Evolutionary conservation across 2,329 filamentous ascomycete species (phyloP).

Genomic region (Talaromyces amestolkiae): DNA sequence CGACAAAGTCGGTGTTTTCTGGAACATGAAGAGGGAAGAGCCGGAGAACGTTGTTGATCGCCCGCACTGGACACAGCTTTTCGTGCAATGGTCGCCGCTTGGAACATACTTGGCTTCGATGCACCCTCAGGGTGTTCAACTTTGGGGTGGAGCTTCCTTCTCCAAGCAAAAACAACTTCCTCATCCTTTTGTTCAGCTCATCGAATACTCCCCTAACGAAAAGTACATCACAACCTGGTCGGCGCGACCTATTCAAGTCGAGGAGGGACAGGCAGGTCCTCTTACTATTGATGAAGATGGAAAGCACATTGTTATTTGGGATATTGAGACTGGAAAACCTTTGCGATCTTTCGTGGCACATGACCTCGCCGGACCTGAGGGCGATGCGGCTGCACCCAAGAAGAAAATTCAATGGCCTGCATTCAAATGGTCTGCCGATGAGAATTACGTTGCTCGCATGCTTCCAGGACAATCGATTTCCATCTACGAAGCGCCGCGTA

Average conservation of each 20-base stretch:
- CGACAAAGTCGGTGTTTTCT: constrained; percentile 91
- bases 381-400: constrained; percentile 64
- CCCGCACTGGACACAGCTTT: constrained; percentile 95
- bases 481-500: constrained; percentile 82
- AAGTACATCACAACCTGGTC: constrained; percentile 97
- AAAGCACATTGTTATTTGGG: constrained; percentile 99
- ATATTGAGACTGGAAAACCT: constrained; percentile 83
- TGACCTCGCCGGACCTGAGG: constrained; percentile 62
- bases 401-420: constrained; percentile 97
- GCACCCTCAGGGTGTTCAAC: constrained; percentile 91
- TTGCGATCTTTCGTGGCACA: constrained; percentile 91
- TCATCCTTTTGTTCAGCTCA: constrained; percentile 90
- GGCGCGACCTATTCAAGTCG: constrained; percentile 84
- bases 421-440: constrained; percentile 98
- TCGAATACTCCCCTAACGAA: constrained; percentile 92
- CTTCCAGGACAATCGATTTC: constrained; percentile 85
- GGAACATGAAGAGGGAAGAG: constrained; percentile 93
- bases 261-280: constrained; percentile 71
- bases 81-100: constrained; percentile 95
- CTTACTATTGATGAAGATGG: constrained; percentile 90
- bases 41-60: constrained; percentile 89
- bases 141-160: constrained; percentile 93
- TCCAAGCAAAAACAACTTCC: constrained; percentile 87
- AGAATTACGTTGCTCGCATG: constrained; percentile 93
- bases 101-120: constrained; percentile 94